Conservation (phyloP, 768 basidiomycete genomes). For the Lactarius trivialis region DNA sequence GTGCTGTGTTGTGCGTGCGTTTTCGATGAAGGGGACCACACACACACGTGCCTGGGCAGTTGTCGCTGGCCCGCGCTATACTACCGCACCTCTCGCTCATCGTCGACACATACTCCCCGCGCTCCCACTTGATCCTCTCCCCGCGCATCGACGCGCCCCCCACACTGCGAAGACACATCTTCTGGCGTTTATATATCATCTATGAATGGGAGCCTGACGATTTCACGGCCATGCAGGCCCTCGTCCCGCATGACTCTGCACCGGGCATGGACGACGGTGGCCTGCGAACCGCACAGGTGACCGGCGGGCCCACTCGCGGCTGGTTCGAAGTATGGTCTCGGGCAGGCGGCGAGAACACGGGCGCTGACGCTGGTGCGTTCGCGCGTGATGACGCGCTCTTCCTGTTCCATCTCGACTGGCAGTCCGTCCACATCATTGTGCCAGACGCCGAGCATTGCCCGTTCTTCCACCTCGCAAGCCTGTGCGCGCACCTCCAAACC, state of each 20-base stretch:
- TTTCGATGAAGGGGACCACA: neutral
- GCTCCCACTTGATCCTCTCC: neutral
- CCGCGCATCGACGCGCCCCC: slow-evolving; percentile 1
- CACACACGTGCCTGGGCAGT: neutral
- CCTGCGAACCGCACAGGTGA: neutral
- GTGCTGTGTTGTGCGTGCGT: neutral
- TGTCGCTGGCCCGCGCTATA: neutral
- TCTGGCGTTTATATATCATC: slow-evolving; percentile 4
- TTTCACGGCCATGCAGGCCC: neutral
- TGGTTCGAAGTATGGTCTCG: neutral
- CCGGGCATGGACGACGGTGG: neutral
- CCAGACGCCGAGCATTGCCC: neutral
- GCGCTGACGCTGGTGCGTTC: neutral
- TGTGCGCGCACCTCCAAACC: neutral
- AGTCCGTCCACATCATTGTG: neutral
- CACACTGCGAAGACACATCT: slow-evolving; percentile 10
- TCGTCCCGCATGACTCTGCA: slow-evolving; percentile 3
- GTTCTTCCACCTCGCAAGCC: neutral
- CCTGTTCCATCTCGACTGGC: neutral
- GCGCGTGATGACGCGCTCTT: slow-evolving; percentile 4
- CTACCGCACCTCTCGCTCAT: slow-evolving; percentile 5
- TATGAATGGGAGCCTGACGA: neutral
- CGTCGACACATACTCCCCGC: neutral
- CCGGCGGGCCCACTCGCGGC: neutral
- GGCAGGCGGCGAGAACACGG: neutral